Conservation (phyloP, 2,329 filamentous ascomycete species). For the Cercospora canescens region DNA sequence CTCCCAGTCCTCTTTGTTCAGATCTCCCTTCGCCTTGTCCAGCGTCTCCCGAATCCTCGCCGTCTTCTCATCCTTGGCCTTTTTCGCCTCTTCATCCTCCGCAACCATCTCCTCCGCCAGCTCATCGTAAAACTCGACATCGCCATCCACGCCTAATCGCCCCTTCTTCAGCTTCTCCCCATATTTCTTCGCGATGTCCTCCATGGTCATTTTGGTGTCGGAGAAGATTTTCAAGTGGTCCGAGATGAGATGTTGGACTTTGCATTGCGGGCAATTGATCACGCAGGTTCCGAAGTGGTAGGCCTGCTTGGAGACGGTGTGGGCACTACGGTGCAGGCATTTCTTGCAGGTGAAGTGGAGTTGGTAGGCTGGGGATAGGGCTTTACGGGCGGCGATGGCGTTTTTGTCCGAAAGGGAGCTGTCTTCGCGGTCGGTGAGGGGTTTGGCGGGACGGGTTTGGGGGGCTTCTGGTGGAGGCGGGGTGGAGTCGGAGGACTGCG, state of each 20-base stretch:
- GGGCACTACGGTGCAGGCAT: conserved; percentile 76
- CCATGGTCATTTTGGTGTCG: conserved; percentile 67
- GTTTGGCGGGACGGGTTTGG: conserved; percentile 5
- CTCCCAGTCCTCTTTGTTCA: neutral
- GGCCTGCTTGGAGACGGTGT: conserved; percentile 87
- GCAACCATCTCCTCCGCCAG: conserved; percentile 32
- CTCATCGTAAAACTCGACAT: conserved; percentile 90
- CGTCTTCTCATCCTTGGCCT: neutral
- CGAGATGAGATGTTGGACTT: conserved; percentile 85
- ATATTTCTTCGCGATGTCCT: conserved; percentile 74
- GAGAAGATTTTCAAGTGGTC: conserved; percentile 87
- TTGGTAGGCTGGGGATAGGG: conserved; percentile 69
- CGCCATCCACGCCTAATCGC: conserved; percentile 71
- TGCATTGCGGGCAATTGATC: conserved; percentile 83
- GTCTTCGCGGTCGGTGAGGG: conserved; percentile 33
- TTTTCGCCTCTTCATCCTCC: conserved; percentile 2
- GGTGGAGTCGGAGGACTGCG: conserved; percentile 12
- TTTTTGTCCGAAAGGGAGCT: conserved; percentile 26
- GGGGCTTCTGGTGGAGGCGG: neutral
- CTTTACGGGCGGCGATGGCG: conserved; percentile 43
- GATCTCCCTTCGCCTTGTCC: neutral
- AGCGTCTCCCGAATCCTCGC: conserved; percentile 1
- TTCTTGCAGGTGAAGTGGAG: conserved; percentile 86
- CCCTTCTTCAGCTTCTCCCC: conserved; percentile 74
- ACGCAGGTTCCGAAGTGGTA: conserved; percentile 90